Conservation (phyloP, 1,284 basidiomycete species). For the Melampsora larici-populina region DNA sequence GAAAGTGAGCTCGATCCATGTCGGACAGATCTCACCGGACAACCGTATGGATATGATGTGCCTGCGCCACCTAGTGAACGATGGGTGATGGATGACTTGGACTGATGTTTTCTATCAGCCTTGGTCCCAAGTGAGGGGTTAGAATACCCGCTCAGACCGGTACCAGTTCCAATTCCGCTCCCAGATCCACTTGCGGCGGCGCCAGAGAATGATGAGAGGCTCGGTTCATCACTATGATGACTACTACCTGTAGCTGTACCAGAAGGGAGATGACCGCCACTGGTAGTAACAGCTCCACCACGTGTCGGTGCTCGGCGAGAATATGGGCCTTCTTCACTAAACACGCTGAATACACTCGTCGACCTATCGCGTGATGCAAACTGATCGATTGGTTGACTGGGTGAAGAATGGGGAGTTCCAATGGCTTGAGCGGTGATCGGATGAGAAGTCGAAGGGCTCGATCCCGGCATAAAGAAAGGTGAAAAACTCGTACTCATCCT, state of each 20-base stretch:
- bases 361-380: conserved; percentile 18
- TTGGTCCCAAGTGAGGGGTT: background rate
- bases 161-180: background rate
- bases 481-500: conserved; percentile 30
- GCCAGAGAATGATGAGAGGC: conserved; percentile 35
- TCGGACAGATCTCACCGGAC: background rate
- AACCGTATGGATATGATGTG: background rate
- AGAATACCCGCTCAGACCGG: background rate
- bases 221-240: conserved; percentile 28
- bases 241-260: conserved; percentile 5
- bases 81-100: conserved; percentile 16
- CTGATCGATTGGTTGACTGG: background rate
- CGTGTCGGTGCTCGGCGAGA: background rate
- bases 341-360: conserved; percentile 13
- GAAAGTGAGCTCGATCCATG: conserved; percentile 36
- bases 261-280: background rate
- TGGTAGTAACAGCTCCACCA: background rate
- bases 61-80: conserved; percentile 2
- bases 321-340: conserved; percentile 24
- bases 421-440: background rate
- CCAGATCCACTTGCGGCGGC: conserved; percentile 6
- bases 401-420: background rate
- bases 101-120: conserved; percentile 8
- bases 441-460: conserved; percentile 25
- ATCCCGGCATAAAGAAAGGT: conserved; percentile 17